phyloP scores from a whole-genome alignment of 306 rosid genomes.

The Cicer yamashitae region DNA sequence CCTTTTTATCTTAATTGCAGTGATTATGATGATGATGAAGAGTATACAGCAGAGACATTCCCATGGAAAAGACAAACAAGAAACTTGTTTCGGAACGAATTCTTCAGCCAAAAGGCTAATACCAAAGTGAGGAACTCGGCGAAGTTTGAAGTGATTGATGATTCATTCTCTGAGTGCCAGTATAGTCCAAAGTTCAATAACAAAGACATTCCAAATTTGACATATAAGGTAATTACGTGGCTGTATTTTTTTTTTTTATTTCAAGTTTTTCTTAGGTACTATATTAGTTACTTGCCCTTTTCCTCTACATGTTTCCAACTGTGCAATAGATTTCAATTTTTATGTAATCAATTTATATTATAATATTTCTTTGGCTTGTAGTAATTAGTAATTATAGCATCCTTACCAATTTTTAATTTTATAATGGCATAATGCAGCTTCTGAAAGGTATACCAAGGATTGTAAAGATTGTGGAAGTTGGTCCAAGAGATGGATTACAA shows the following conservation, averaged over 20 bases:
- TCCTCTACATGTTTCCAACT: too few relatives aligned
- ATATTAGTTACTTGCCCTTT: background rate
- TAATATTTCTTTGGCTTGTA: conserved; percentile 16
- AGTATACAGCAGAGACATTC: conserved; percentile 57
- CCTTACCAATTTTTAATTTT: background rate
- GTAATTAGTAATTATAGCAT: background rate
- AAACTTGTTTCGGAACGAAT: conserved; percentile 51
- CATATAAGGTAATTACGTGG: conserved; percentile 60
- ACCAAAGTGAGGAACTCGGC: conserved; percentile 51
- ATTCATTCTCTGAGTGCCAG: conserved; percentile 55
- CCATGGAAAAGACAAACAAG: conserved; percentile 78
- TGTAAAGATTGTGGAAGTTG: conserved; percentile 94
- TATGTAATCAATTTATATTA: conserved; percentile 1
- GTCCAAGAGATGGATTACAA: conserved; percentile 94
- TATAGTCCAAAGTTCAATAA: conserved; percentile 46
- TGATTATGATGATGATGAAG: conserved; percentile 60
- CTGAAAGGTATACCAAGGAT: conserved; percentile 62
- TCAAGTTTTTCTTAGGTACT: background rate
- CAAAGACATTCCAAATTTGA: conserved; percentile 36
- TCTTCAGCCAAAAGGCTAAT: conserved; percentile 51
- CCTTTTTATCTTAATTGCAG: conserved; percentile 52
- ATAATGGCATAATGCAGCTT: conserved; percentile 55
- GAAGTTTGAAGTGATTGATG: conserved; percentile 51
- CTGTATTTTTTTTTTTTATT: background rate
- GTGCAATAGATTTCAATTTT: conserved; percentile 1